Evolutionary conservation across 306 rosid species (phyloP).

Genomic region (Quercus robur): DNA sequence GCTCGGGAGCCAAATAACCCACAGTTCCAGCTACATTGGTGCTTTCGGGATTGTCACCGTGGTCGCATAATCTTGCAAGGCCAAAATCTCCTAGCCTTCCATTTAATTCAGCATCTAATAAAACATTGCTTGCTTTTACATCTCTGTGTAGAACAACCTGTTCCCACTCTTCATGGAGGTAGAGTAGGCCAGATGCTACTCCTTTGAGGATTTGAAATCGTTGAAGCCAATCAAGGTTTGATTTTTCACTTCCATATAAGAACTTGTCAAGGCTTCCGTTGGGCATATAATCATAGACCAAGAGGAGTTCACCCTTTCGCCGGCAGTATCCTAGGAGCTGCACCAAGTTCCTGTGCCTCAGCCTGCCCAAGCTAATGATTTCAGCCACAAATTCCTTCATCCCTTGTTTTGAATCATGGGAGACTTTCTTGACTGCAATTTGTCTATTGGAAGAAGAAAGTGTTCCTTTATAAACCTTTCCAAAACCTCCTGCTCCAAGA

Average conservation of each 20-base stretch:
- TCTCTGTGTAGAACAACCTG: conserved; percentile 63
- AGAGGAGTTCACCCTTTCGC: conserved; percentile 46
- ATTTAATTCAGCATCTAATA: conserved; percentile 51
- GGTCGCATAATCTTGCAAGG: conserved; percentile 57
- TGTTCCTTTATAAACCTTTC: too few relatives aligned
- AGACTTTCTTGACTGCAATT: conserved; percentile 56
- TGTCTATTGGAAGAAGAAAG: too few relatives aligned
- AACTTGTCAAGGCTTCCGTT: conserved; percentile 71
- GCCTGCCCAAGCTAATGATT: conserved; percentile 30
- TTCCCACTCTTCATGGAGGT: conserved; percentile 73
- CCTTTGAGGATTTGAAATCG: conserved; percentile 48
- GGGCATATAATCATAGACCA: conserved; percentile 66
- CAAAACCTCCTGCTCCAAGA: too few relatives aligned
- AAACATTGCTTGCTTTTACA: conserved; percentile 64
- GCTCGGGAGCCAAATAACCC: too few relatives aligned
- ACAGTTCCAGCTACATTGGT: too few relatives aligned
- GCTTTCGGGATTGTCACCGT: conserved; percentile 33
- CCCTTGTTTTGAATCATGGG: conserved; percentile 66
- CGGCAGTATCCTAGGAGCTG: conserved; percentile 63
- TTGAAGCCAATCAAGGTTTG: conserved; percentile 48
- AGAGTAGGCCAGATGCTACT: conserved; percentile 37
- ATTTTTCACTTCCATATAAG: conserved; percentile 27
- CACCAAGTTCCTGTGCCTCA: conserved; percentile 63
- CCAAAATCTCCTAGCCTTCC: conserved; percentile 75
- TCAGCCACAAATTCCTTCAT: conserved; percentile 17